These are phyloP conservation scores for Rhizopogon vinicolor DNA, from an alignment of 768 basidiomycete genomes.

Conservation along the genomic window DNA sequence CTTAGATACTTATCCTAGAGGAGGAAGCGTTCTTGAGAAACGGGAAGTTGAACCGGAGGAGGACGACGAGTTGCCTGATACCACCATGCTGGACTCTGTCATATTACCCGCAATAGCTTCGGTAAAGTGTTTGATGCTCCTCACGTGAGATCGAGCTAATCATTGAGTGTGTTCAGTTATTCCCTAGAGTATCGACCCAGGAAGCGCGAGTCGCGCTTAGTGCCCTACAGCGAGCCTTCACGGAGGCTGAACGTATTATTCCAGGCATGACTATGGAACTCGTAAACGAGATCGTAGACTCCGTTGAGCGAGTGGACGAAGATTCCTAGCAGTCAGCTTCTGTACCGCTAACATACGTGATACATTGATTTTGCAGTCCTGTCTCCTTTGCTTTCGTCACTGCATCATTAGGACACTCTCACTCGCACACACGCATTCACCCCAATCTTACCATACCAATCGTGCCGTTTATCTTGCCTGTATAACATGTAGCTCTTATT, in stretches of 20 bases:
- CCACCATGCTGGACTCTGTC: conserved; percentile 94
- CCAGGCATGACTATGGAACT: conserved; percentile 92
- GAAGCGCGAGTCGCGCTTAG: conserved; percentile 86
- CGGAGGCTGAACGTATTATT: conserved; percentile 92
- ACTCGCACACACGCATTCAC: conserved; percentile 11
- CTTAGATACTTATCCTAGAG: conserved; percentile 41
- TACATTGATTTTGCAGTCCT: conserved; percentile 12
- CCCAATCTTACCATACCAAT: conserved; percentile 10
- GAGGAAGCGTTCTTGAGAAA: conserved; percentile 30
- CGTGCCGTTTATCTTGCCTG: conserved; percentile 14
- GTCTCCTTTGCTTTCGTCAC: conserved; percentile 13
- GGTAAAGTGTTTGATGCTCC: conserved; percentile 39
- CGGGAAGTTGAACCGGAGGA: conserved; percentile 41
- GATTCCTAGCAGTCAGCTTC: conserved; percentile 32
- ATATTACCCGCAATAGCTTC: conserved; percentile 95
- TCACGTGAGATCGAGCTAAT: not conserved
- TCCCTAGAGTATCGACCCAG: conserved; percentile 83
- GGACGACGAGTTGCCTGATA: conserved; percentile 59
- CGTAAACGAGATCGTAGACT: conserved; percentile 91
- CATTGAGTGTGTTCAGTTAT: not conserved
- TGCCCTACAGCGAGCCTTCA: conserved; percentile 85
- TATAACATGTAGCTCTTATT: conserved; percentile 20
- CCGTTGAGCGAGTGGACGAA: conserved; percentile 86
- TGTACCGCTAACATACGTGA: conserved; percentile 27
- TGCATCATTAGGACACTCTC: conserved; percentile 5